Evolutionary conservation across 164 flowering plant genomes (phyloP), one percentile per base, ranked within the genome.

Genomic region (Sextonia rubra): DNA sequence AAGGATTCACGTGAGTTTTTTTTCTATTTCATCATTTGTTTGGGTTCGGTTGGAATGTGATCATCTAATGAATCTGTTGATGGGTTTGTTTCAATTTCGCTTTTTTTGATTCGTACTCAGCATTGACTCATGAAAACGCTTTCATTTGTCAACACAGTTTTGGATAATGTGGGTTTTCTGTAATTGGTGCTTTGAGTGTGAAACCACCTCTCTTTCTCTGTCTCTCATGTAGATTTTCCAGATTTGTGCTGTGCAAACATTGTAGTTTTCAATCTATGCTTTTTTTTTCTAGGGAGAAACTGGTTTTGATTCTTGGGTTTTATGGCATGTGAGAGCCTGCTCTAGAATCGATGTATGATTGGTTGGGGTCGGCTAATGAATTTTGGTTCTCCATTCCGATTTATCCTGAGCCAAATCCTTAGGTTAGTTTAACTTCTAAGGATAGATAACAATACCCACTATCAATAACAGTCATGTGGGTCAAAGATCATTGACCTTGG

Each of bases 1-100:
- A 81, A 80, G 95, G 97, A 75, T 93, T 58, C 75, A 0, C 77
- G 98, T 93, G 3, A 69, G 87, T 71, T 22, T 0, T 56, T 37
- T 64, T 66, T 26, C 9, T 17, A 22, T 49, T 20, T 32, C 55
- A 7, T 25, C 37, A 44, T 44, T 23, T 44, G 14, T 37, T 20
- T 60, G 12, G 58, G 3, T 60, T 61, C 24, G 12, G 27, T 2
- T 22, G 26, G 64, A 61, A 61, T 23, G 11, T 14, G 11, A 25
- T 24, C 4, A 61, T 61, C 64, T 61, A 23, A 61, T 61, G 49
- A 29, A 18, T 66, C 69, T 11, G 23, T 14, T 15, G 69, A 66
- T 44, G 25, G 69, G 17, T 44, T 30, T 32, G 47, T 30, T 25
- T 12, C 26, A 62, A 12, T 18, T n/a, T 62, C n/a, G 24, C 26